These are phyloP conservation scores for Nematocida sp. DNA, from an alignment of 371 early-diverging fungal genomes.

Conservation along the genomic window DNA sequence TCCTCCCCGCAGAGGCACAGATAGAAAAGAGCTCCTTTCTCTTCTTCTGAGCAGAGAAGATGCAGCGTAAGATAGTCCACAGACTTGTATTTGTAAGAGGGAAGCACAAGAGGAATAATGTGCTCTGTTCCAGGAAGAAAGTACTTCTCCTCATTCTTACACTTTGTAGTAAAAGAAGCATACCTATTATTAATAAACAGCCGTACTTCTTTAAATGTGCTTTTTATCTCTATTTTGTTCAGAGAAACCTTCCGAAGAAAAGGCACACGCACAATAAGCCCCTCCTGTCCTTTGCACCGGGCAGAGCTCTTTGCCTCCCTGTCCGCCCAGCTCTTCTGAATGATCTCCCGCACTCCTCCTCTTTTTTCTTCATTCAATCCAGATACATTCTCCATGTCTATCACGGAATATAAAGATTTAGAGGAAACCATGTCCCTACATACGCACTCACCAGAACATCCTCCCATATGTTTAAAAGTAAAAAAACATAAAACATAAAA, in stretches of 20 bases:
- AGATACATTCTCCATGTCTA: slow-evolving; percentile 28
- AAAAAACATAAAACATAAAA: too few relatives aligned
- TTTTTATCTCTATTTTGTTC: slow-evolving; percentile 26
- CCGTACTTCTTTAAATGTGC: slow-evolving; percentile 18
- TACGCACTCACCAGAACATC: slow-evolving; percentile 20
- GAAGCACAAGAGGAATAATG: slow-evolving; percentile 19
- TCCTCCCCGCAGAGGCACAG: slow-evolving; percentile 36
- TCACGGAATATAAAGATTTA: slow-evolving; percentile 28
- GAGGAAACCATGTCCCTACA: slow-evolving; percentile 19
- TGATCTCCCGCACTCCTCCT: not conserved
- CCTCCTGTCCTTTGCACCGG: not conserved
- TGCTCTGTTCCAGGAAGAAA: slow-evolving; percentile 20
- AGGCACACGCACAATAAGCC: slow-evolving; percentile 37
- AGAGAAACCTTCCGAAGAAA: slow-evolving; percentile 37
- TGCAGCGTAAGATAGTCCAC: slow-evolving; percentile 36
- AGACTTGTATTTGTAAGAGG: slow-evolving; percentile 40
- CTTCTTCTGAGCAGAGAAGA: not conserved
- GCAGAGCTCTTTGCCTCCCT: not conserved
- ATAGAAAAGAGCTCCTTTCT: not conserved
- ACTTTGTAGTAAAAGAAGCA: not conserved
- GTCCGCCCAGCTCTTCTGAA: not conserved
- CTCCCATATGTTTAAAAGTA: not conserved
- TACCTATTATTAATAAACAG: slow-evolving; percentile 39
- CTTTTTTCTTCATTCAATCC: slow-evolving; percentile 21
- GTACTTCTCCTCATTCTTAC: slow-evolving; percentile 17